Percentiles rank a stretch among this genome's conserved stretches.
phyloP scores from a whole-genome alignment of 768 basidiomycete species.

The Sporobolomyces phaffii region DNA sequence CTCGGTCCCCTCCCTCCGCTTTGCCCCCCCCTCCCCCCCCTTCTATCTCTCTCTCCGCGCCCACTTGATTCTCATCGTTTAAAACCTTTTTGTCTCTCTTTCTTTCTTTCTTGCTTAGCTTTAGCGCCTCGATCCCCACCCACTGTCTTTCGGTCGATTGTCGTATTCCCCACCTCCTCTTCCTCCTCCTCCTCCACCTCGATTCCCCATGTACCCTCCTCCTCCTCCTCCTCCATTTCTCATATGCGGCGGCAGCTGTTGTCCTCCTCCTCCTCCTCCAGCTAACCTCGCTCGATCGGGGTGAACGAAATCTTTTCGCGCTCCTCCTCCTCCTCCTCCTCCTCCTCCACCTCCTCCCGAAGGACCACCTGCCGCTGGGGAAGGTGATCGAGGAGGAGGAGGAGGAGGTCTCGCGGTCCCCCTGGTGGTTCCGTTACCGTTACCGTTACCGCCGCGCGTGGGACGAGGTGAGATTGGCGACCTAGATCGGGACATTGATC shows the following conservation, averaged over 20 bases:
- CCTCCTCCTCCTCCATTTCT: background rate
- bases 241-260: too few relatives aligned
- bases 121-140: constrained; percentile 3
- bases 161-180: constrained; percentile 2
- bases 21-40: too few relatives aligned
- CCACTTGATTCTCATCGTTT: too few relatives aligned
- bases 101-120: background rate
- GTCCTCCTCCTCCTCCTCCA: constrained; percentile 5
- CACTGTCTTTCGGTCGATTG: constrained; percentile 2
- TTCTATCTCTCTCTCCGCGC: too few relatives aligned
- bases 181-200: background rate
- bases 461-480: too few relatives aligned
- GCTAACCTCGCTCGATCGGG: background rate
- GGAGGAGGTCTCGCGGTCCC: too few relatives aligned
- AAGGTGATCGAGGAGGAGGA: background rate
- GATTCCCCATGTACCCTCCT: background rate
- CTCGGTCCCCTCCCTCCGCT: too few relatives aligned
- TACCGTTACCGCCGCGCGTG: too few relatives aligned
- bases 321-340: background rate
- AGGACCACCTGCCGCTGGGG: background rate
- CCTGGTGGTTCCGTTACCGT: too few relatives aligned
- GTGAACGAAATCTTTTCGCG: background rate
- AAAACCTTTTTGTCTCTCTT: too few relatives aligned
- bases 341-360: too few relatives aligned
- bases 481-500: too few relatives aligned